Evolutionary conservation across 1,139 yeast species (phyloP).

Genomic region (Kodamaea sp.): DNA sequence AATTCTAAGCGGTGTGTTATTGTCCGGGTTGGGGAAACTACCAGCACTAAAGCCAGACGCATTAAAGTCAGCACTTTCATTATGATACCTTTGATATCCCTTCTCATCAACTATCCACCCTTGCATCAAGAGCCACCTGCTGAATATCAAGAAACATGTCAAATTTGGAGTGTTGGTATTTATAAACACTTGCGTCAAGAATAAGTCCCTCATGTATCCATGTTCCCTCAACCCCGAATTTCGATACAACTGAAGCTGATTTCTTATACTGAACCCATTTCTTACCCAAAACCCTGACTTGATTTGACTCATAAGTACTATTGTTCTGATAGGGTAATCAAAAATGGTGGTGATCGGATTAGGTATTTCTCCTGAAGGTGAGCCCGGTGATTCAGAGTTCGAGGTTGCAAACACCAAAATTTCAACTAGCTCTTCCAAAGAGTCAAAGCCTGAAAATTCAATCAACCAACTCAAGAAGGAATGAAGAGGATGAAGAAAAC

Average conservation of each 20-base stretch:
- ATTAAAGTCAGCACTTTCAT: background rate
- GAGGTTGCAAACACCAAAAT: constrained; percentile 11
- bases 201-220: constrained; percentile 77
- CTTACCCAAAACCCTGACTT: constrained; percentile 64
- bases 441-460: constrained; percentile 47
- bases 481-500: constrained; percentile 81
- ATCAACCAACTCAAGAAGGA: constrained; percentile 71
- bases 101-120: constrained; percentile 31
- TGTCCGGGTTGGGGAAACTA: too few relatives aligned
- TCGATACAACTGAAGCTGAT: constrained; percentile 78
- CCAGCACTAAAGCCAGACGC: too few relatives aligned
- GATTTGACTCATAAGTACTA: constrained; percentile 58
- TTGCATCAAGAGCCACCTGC: constrained; percentile 71
- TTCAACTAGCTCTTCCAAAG: constrained; percentile 24
- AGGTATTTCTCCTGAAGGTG: constrained; percentile 19
- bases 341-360: constrained; percentile 41
- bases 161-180: constrained; percentile 58
- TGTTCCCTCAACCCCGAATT: constrained; percentile 82
- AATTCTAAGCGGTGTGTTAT: too few relatives aligned
- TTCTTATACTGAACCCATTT: constrained; percentile 66
- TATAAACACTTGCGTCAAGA: constrained; percentile 66
- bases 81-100: constrained; percentile 2
- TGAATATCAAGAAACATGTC: constrained; percentile 59
- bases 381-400: constrained; percentile 3
- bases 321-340: constrained; percentile 76